A percentile compares a stretch with the other conserved stretches of the same genome.
phyloP scores from a whole-genome alignment of 1,284 basidiomycete species.

The Termitomyces sp. region DNA sequence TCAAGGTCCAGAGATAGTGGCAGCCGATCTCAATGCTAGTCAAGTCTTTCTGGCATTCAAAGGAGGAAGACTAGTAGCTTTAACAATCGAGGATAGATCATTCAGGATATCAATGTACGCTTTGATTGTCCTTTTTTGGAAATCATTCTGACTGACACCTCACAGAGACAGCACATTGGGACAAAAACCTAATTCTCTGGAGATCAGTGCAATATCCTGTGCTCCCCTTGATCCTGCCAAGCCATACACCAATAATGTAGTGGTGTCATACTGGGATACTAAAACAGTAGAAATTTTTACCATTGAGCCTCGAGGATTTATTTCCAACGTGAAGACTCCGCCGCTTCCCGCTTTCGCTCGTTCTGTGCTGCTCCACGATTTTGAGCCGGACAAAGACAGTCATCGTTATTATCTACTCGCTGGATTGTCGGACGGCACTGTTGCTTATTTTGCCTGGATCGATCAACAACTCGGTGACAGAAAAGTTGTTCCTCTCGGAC shows the following conservation, averaged over 20 bases:
- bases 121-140: slow-evolving; percentile 25
- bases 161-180: slow-evolving; percentile 1
- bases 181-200: slow-evolving; percentile 19
- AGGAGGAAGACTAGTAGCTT: slow-evolving; percentile 49
- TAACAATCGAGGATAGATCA: slow-evolving; percentile 42
- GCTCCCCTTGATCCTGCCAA: slow-evolving; percentile 45
- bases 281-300: slow-evolving; percentile 40
- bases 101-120: slow-evolving; percentile 27
- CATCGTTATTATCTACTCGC: slow-evolving; percentile 61
- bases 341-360: slow-evolving; percentile 57
- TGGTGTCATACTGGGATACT: slow-evolving; percentile 35
- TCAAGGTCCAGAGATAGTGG: slow-evolving; percentile 46
- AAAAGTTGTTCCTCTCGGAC: slow-evolving; percentile 66
- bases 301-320: slow-evolving; percentile 32
- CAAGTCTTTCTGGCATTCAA: slow-evolving; percentile 64
- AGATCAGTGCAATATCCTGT: slow-evolving; percentile 67
- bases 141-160: neutral
- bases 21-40: slow-evolving; percentile 59
- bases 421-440: slow-evolving; percentile 77
- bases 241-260: slow-evolving; percentile 22
- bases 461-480: slow-evolving; percentile 44
- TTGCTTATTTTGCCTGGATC: slow-evolving; percentile 56
- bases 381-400: slow-evolving; percentile 40
- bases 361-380: slow-evolving; percentile 68
- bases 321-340: slow-evolving; percentile 38